These are phyloP conservation scores for Isabelozyma rhagii DNA, from an alignment of 805 yeast genomes.

Conservation along the genomic window DNA sequence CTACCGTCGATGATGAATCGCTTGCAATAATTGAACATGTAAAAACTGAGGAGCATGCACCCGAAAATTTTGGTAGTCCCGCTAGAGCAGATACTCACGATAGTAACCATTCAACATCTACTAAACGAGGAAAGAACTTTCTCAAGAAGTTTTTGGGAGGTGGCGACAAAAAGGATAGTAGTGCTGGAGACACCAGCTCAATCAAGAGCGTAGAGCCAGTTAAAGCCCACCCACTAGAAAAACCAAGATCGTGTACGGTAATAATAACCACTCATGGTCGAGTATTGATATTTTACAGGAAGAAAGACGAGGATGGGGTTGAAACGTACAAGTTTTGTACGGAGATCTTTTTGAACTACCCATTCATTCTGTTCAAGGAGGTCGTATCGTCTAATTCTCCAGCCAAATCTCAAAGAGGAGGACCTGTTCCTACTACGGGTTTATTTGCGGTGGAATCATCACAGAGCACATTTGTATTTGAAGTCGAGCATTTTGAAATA, in stretches of 20 bases:
- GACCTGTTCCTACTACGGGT: constrained; percentile 36
- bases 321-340: constrained; percentile 35
- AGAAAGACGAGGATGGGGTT: constrained; percentile 25
- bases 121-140: constrained; percentile 5
- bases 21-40: constrained; percentile 63
- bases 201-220: not conserved
- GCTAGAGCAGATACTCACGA: not conserved
- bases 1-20: constrained; percentile 44
- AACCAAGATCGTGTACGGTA: constrained; percentile 47
- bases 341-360: constrained; percentile 53
- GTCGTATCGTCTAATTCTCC: constrained; percentile 33
- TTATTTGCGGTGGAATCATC: constrained; percentile 57
- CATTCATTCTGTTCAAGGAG: constrained; percentile 58
- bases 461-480: constrained; percentile 54
- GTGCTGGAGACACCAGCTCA: not conserved
- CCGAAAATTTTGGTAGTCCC: constrained; percentile 3
- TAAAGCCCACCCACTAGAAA: constrained; percentile 27
- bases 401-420: constrained; percentile 22
- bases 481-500: constrained; percentile 50
- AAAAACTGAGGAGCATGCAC: constrained; percentile 14
- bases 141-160: constrained; percentile 14
- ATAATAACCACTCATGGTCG: constrained; percentile 64
- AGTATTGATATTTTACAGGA: constrained; percentile 50
- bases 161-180: constrained; percentile 7
- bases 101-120: not conserved